Evolutionary conservation across 148 eudicot species (phyloP).

Genomic region (Chenopodium formosanum): DNA sequence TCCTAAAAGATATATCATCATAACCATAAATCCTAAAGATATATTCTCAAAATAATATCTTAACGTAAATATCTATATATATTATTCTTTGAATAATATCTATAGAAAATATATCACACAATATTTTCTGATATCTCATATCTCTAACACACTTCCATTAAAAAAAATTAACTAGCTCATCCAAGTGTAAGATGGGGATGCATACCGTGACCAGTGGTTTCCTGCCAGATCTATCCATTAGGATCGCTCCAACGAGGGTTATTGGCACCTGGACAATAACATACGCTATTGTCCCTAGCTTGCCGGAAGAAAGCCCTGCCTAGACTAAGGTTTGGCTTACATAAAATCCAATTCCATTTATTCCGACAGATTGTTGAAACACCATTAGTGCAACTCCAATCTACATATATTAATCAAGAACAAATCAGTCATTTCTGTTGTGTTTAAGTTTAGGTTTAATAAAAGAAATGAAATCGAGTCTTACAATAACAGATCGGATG

Average conservation of each 20-base stretch:
- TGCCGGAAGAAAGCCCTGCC: constrained; percentile 69
- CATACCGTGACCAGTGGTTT: constrained; percentile 66
- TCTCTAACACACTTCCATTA: too few relatives aligned
- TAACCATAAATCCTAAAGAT: too few relatives aligned
- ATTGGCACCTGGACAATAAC: constrained; percentile 64
- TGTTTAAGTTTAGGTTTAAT: not conserved
- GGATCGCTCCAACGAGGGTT: constrained; percentile 56
- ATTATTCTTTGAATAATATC: too few relatives aligned
- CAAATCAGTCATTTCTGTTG: not conserved
- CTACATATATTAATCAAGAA: constrained; percentile 27
- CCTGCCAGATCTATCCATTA: constrained; percentile 82
- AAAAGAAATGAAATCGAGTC: constrained; percentile 3
- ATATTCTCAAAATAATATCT: too few relatives aligned
- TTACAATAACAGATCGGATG: constrained; percentile 65
- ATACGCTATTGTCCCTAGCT: constrained; percentile 58
- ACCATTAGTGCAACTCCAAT: constrained; percentile 85
- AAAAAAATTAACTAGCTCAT: not conserved
- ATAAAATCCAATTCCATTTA: constrained; percentile 77
- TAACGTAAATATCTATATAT: too few relatives aligned
- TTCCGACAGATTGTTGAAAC: constrained; percentile 81
- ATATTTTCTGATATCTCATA: too few relatives aligned
- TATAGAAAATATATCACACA: too few relatives aligned
- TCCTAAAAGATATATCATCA: too few relatives aligned
- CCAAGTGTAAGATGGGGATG: not conserved
- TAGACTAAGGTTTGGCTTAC: constrained; percentile 57